These are phyloP conservation scores for Eimeria necatrix DNA, from an alignment of 169 alveolate genomes.

Conservation along the genomic window DNA sequence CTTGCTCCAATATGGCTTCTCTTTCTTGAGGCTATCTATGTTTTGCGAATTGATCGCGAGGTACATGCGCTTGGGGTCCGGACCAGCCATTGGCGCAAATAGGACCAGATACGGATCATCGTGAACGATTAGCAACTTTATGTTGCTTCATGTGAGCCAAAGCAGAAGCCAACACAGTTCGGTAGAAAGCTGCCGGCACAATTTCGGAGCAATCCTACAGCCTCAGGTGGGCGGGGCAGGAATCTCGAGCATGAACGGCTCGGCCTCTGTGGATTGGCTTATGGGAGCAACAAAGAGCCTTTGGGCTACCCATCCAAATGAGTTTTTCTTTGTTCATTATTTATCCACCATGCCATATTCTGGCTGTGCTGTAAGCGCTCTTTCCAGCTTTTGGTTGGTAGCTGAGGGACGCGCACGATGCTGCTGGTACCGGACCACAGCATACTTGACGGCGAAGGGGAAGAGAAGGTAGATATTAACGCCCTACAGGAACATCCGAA, in stretches of 20 bases:
- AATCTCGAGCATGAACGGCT: not conserved
- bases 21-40: constrained; percentile 75
- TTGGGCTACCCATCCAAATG: too few relatives aligned
- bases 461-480: too few relatives aligned
- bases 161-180: not conserved
- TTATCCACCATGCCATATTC: too few relatives aligned
- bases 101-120: constrained; percentile 36
- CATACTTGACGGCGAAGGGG: too few relatives aligned
- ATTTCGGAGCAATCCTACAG: not conserved
- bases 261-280: too few relatives aligned
- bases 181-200: not conserved
- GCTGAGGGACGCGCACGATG: too few relatives aligned
- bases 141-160: constrained; percentile 52
- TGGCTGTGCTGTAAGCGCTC: too few relatives aligned
- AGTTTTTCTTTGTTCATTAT: too few relatives aligned
- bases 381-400: too few relatives aligned
- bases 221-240: constrained; percentile 13
- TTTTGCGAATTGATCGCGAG: constrained; percentile 80
- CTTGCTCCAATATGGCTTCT: constrained; percentile 79
- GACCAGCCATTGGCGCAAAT: constrained; percentile 79
- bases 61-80: constrained; percentile 82
- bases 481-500: too few relatives aligned
- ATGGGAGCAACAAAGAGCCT: too few relatives aligned
- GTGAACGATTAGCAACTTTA: not conserved
- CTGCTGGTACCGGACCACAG: too few relatives aligned